Conservation (phyloP, 1,284 basidiomycete species). For the Dichomitus squalens region DNA sequence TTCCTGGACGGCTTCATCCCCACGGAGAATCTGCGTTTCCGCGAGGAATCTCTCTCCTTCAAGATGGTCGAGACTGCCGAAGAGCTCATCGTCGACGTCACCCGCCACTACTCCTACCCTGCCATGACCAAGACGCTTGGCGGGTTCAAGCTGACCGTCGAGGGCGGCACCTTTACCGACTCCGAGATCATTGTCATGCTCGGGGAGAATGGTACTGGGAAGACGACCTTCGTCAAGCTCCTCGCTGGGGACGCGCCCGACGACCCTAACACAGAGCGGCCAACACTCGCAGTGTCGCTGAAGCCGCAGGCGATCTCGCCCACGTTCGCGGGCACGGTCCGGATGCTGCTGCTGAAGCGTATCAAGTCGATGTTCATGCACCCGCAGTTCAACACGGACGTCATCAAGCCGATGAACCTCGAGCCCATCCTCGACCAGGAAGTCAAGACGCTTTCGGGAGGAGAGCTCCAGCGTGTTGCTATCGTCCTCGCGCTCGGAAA, state of each 20-base stretch:
- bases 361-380: conserved; percentile 96
- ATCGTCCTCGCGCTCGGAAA: conserved; percentile 89
- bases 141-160: conserved; percentile 89
- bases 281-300: conserved; percentile 82
- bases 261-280: conserved; percentile 82
- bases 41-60: conserved; percentile 91
- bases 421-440: conserved; percentile 95
- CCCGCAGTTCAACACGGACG: conserved; percentile 96
- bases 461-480: conserved; percentile 95
- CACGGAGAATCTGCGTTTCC: conserved; percentile 97
- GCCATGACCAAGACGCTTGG: conserved; percentile 96
- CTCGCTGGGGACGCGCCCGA: conserved; percentile 91
- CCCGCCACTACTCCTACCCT: conserved; percentile 87
- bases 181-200: conserved; percentile 98
- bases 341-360: conserved; percentile 90
- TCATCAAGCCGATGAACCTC: conserved; percentile 93
- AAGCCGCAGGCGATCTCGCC: conserved; percentile 97
- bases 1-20: conserved; percentile 98
- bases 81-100: conserved; percentile 82
- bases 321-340: conserved; percentile 92
- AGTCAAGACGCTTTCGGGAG: conserved; percentile 94
- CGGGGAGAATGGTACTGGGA: conserved; percentile 97
- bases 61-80: conserved; percentile 96
- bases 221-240: conserved; percentile 94
- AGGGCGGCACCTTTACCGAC: conserved; percentile 88